Base-by-base conservation (phyloP, 495 filamentous ascomycete genomes). In the Neurospora intermedia region DNA sequence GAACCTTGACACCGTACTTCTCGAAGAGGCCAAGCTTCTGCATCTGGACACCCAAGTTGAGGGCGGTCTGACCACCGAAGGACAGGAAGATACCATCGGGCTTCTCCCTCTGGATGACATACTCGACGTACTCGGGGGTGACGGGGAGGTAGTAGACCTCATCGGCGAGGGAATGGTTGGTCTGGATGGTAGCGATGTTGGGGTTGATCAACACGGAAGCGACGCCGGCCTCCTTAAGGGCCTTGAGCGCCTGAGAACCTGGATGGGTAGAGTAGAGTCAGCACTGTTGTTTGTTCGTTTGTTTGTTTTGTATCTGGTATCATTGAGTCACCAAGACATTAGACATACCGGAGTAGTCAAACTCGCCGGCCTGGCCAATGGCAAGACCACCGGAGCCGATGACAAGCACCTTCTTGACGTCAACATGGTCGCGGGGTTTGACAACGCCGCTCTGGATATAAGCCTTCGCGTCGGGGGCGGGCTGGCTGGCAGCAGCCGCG, bases 91-190 rank as follows among this genome's bases (percentile, higher is more conserved):
- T 99, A 66, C 94, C 94, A 88, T 99, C 96, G 31, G 96, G 96
- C 70, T 90, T 89, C 83, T 99, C 96, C 77, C 91, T 89, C 86
- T 95, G 91, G 83, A 99, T 99, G 73, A 99, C 93, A 82, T 97
- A 97, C 77, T 93, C 90, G 75, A 99, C 94, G 78, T 97, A 98
- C 75, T 98, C 95, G 35, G 93, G 91, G 43, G 93, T 98, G 78
- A 99, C 94, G 27, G 96, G 96, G 27, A 99, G 89, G 85, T 98
- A 99, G 85, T 98, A 99, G 73, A 99, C 93, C 86, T 99, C 97
- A 82, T 99, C 96, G 71, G 94, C 94, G 76, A 99, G 89, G 77
- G 89, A 89, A 84, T 97, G 96, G 76, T 95, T 97, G 27, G 96
- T 99, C 84, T 99, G 96, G 75, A 99, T 97, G 72, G 96, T 99